Evolutionary conservation across 2,329 filamentous ascomycete genomes (phyloP), one percentile per base, ranked within the genome.

Genomic region (Capronia americana): DNA sequence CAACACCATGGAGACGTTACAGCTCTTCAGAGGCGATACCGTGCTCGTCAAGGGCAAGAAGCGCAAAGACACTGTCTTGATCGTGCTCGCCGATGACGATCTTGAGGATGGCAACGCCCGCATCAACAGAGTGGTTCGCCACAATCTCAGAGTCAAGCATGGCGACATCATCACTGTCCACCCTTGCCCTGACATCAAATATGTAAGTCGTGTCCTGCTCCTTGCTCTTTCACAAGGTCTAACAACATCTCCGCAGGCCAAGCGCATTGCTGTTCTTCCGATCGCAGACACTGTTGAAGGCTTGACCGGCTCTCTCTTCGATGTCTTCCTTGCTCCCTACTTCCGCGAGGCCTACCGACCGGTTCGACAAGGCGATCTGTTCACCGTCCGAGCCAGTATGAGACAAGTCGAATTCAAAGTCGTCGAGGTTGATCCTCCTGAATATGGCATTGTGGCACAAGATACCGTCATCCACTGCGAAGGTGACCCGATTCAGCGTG

Each of bases 341-440:
- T 99, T 99, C 90, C 92, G 94, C 76, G 95, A 99, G 86, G 94
- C 95, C 71, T 99, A 99, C 86, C 88, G 95, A 79, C 95, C 95
- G 63, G 93, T 99, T 69, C 90, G 93, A 79, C 95, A 98, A 86
- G 95, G 95, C 75, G 95, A 99, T 77, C 88, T 97, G 65, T 99
- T 99, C 86, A 97, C 93, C 79, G 92, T 95, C 69, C 91, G 95
- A 76, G 95, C 94, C 82, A 94, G 93, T 78, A 99, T 99, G 95
- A 90, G 95, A 80, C 94, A 97, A 81, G 95, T 99, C 41, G 95
- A 99, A 79, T 99, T 99, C 86, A 99, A 99, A 86, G 94, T 99
- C 50, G 94, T 99, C 56, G 95, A 99, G 83, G 93, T 99, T 57
- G 95, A 99, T 75, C 93, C 95, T 55, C 95, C 95, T 73, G 95